A percentile compares a stretch with the other conserved stretches of the same genome.
phyloP scores from a whole-genome alignment of 257 asterid genomes.

The Striga asiatica region DNA sequence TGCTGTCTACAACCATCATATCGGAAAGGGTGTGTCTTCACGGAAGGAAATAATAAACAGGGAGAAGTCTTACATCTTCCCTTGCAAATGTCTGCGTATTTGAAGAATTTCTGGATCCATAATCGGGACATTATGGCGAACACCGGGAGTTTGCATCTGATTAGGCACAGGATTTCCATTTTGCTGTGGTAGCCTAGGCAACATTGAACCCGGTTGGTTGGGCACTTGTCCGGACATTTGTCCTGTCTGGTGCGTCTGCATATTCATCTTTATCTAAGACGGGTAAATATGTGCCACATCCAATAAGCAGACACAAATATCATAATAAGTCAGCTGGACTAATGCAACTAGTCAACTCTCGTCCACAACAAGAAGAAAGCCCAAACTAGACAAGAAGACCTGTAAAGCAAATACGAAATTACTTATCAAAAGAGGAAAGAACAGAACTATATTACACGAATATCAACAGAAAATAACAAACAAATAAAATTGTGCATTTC shows the following conservation, averaged over 20 bases:
- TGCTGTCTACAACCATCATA: not conserved
- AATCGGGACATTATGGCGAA: constrained; percentile 31
- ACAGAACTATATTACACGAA: not conserved
- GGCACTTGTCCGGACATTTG: constrained; percentile 57
- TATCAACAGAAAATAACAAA: not conserved
- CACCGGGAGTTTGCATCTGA: constrained; percentile 61
- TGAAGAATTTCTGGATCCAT: constrained; percentile 42
- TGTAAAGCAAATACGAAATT: constrained; percentile 16
- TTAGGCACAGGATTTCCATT: constrained; percentile 45
- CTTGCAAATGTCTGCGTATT: constrained; percentile 43
- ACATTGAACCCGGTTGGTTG: constrained; percentile 41
- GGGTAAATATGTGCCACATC: constrained; percentile 17
- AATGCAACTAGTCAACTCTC: constrained; percentile 2
- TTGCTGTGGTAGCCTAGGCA: constrained; percentile 50
- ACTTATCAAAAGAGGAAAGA: not conserved
- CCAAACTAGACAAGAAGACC: constrained; percentile 17
- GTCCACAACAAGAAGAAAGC: constrained; percentile 3
- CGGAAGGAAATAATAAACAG: constrained; percentile 1
- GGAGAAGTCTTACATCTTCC: constrained; percentile 47
- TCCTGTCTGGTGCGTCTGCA: constrained; percentile 52
- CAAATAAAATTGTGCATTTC: not conserved
- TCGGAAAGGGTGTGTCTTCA: not conserved
- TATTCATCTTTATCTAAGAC: constrained; percentile 36
- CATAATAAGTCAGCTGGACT: constrained; percentile 11
- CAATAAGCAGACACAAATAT: constrained; percentile 11